Conservation (phyloP, 2,329 filamentous ascomycete genomes). For the Shiraia sp. region DNA sequence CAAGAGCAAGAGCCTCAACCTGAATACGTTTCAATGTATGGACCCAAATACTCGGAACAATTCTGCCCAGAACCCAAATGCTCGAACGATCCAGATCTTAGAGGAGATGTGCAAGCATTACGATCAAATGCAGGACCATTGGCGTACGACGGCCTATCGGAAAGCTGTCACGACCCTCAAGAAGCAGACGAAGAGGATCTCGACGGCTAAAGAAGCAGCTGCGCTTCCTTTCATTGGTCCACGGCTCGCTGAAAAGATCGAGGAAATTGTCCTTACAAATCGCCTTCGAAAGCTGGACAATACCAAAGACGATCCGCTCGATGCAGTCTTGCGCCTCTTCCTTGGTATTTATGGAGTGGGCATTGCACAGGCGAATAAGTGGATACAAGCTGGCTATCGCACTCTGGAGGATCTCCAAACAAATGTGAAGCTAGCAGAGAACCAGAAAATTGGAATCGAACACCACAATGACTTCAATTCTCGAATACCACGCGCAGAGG, state of each 20-base stretch:
- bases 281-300: slow-evolving; percentile 72
- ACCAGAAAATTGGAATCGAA: slow-evolving; percentile 76
- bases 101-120: slow-evolving; percentile 82
- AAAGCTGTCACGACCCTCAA: slow-evolving; percentile 75
- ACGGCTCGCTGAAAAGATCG: slow-evolving; percentile 80
- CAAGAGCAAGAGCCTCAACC: slow-evolving; percentile 27
- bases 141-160: slow-evolving; percentile 75
- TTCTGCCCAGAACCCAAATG: slow-evolving; percentile 67
- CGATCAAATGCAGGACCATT: slow-evolving; percentile 72
- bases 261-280: slow-evolving; percentile 81
- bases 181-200: slow-evolving; percentile 66
- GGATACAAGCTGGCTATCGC: slow-evolving; percentile 74
- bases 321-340: slow-evolving; percentile 69
- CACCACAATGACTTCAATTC: slow-evolving; percentile 78
- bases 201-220: slow-evolving; percentile 70
- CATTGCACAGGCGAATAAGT: slow-evolving; percentile 68
- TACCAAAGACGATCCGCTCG: slow-evolving; percentile 67
- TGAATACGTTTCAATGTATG: slow-evolving; percentile 62
- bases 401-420: slow-evolving; percentile 73
- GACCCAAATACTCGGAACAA: slow-evolving; percentile 54
- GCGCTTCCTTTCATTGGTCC: slow-evolving; percentile 70
- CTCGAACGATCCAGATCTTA: slow-evolving; percentile 73
- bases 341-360: slow-evolving; percentile 81
- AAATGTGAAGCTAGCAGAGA: slow-evolving; percentile 64
- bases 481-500: slow-evolving; percentile 77